Conservation (phyloP, 1,139 yeast species). For the Blastobotrys arbuscula region DNA sequence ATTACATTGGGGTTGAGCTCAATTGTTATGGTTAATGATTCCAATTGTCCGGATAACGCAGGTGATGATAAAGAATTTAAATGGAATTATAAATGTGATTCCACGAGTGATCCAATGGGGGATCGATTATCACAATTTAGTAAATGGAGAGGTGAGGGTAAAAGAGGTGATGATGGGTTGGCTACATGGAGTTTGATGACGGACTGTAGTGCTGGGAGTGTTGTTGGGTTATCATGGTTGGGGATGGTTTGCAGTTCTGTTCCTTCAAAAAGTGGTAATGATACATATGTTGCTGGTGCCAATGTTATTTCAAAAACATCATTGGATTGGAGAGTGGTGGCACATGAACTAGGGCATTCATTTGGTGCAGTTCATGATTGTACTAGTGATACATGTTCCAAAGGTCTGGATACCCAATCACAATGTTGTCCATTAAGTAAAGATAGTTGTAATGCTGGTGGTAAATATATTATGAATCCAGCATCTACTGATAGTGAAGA, state of each 20-base stretch:
- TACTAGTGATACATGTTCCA: conserved; percentile 32
- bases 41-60: conserved; percentile 27
- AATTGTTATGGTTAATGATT: conserved; percentile 25
- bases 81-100: conserved; percentile 34
- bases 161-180: conserved; percentile 27
- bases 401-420: conserved; percentile 26
- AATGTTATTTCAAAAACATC: conserved; percentile 34
- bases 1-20: conserved; percentile 33
- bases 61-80: conserved; percentile 17
- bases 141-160: conserved; percentile 32
- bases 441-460: conserved; percentile 32
- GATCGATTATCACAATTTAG: conserved; percentile 32
- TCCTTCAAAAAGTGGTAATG: conserved; percentile 21
- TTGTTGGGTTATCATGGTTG: conserved; percentile 39
- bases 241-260: conserved; percentile 33
- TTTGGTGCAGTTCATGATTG: conserved; percentile 43
- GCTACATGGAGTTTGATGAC: conserved; percentile 39
- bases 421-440: conserved; percentile 36
- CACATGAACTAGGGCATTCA: conserved; percentile 40
- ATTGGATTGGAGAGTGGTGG: conserved; percentile 37
- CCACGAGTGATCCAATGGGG: conserved; percentile 23
- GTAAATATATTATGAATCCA: conserved; percentile 38
- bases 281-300: conserved; percentile 31
- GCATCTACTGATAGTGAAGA: conserved; percentile 30
- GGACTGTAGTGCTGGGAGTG: conserved; percentile 32